A percentile compares a stretch with the other conserved stretches of the same genome.
Conservation (phyloP, 179 eudicot species). For the Sideroxylon spinosum region DNA sequence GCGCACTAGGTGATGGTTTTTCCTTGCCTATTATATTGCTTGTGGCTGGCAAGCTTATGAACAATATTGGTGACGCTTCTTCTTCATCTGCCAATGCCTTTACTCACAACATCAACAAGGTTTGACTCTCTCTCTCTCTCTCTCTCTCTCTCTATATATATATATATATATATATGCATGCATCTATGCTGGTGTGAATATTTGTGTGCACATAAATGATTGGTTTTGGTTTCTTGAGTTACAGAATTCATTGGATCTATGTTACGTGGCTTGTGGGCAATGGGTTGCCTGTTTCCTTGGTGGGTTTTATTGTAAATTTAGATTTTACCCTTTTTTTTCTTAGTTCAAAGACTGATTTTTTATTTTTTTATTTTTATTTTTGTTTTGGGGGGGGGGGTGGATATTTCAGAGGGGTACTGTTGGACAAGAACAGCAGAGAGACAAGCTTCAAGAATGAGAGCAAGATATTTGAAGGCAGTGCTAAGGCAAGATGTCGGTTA, state of each 20-base stretch:
- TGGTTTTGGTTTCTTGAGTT: not conserved
- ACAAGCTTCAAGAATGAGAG: constrained; percentile 76
- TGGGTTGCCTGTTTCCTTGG: constrained; percentile 51
- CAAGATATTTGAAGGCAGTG: constrained; percentile 70
- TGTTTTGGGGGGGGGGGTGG: too few species aligned
- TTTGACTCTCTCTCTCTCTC: constrained; percentile 19
- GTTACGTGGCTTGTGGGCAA: constrained; percentile 39
- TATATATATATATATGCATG: not conserved
- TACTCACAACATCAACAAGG: constrained; percentile 49
- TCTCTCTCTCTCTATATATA: not conserved
- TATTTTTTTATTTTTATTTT: too few species aligned
- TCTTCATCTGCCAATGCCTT: constrained; percentile 20
- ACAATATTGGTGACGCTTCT: constrained; percentile 48
- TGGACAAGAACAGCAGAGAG: constrained; percentile 96
- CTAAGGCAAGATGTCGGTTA: constrained; percentile 80
- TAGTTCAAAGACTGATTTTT: not conserved
- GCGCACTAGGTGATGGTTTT: constrained; percentile 73
- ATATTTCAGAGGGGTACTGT: constrained; percentile 68
- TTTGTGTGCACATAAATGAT: not conserved
- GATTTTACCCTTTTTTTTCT: not conserved
- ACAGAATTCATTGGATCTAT: constrained; percentile 42
- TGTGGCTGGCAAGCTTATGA: constrained; percentile 61
- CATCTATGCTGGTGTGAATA: not conserved
- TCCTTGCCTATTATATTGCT: constrained; percentile 61
- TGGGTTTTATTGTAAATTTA: constrained; percentile 11